Evolutionary conservation across 2,329 filamentous ascomycete genomes (phyloP).

Genomic region (Pezicula neosporulosa): DNA sequence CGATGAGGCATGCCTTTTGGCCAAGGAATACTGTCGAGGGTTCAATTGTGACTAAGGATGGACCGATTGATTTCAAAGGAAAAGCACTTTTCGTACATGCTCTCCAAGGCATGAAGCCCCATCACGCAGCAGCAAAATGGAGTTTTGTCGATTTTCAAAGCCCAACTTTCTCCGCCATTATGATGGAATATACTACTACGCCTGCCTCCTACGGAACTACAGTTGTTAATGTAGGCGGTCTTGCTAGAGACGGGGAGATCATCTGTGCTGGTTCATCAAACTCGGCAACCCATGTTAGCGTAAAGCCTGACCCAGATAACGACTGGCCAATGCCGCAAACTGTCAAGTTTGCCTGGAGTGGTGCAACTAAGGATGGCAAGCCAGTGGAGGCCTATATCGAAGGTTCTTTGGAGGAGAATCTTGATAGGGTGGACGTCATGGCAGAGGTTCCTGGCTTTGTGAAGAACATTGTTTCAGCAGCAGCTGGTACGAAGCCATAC

Average conservation of each 20-base stretch:
- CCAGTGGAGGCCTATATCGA: constrained; percentile 66
- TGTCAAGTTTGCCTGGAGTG: constrained; percentile 74
- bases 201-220: constrained; percentile 90
- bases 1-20: constrained; percentile 93
- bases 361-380: constrained; percentile 74
- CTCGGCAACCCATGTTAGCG: constrained; percentile 64
- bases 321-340: constrained; percentile 85
- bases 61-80: constrained; percentile 78
- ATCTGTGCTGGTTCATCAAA: constrained; percentile 67
- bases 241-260: constrained; percentile 79
- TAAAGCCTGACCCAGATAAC: constrained; percentile 70
- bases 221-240: constrained; percentile 75
- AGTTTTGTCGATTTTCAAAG: constrained; percentile 93
- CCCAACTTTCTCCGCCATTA: constrained; percentile 76
- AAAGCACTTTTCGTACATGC: constrained; percentile 78
- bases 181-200: constrained; percentile 96
- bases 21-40: constrained; percentile 80
- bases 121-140: constrained; percentile 90
- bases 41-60: constrained; percentile 77
- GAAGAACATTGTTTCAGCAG: constrained; percentile 86
- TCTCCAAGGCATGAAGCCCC: constrained; percentile 97
- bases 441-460: constrained; percentile 93
- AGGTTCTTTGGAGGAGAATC: constrained; percentile 62
- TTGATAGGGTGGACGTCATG: constrained; percentile 93
- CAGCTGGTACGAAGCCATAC: constrained; percentile 91